Base-by-base conservation (phyloP, 176 grass and related monocot species). In the Chloris gayana region DNA sequence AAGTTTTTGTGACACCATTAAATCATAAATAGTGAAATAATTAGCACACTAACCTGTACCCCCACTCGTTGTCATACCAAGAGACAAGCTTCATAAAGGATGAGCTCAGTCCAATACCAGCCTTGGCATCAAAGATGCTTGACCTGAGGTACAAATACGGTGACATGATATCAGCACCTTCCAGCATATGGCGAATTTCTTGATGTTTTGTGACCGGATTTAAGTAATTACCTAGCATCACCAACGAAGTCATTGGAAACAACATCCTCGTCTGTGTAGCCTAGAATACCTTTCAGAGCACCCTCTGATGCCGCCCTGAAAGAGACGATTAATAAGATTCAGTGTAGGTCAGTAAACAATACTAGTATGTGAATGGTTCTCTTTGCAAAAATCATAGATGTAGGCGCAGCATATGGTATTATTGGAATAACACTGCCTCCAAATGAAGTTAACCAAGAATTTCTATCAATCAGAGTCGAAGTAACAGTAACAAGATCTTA, bases 51-150 rank as follows among this genome's bases (percentile, higher is more conserved):
- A 38, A 95, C 96, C 96, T 99, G 90, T 99, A 99, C 47, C 96
- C 96, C 96, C 96, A 99, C 47, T 95, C 96, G 25, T 99, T 99
- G 85, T 99, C 96, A 2, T 99, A 99, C 96, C 96, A 99, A 4
- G 93, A 99, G 56, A 99, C 90, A 1, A 99, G 82, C 88, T 99
- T 99, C 93, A 99, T 90, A 69, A 99, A 99, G 38, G 96, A 99
- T 10, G 84, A 77, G 38, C 88, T 99, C 57, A 99, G 78, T 44
- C 96, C 96, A 73, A 99, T 99, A 39, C 96, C 96, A 41, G 96
- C 96, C 85, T 99, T 99, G 41, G 92, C 96, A 89, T 99, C 96
- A 71, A 99, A 99, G 80, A 99, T 93, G 73, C 96, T 99, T 53
- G 96, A 99, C 75, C 96, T 99, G 85, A 80, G 56, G 88, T 31